Evolutionary conservation across 345 rosid genomes (phyloP).

Genomic region (Acer campestre): DNA sequence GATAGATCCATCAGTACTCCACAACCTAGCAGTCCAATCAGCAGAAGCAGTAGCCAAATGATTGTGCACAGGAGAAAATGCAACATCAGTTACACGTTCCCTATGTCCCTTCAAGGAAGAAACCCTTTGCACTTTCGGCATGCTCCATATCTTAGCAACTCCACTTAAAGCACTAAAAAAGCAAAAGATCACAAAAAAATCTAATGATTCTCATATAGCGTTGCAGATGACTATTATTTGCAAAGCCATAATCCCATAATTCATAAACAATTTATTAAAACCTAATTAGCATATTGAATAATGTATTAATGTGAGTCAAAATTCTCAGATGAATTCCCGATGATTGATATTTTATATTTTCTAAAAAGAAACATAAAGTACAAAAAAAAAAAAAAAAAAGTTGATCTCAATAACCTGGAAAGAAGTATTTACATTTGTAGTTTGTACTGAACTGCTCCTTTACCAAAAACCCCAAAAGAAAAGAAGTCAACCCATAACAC

Average conservation of each 20-base stretch:
- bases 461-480: background rate
- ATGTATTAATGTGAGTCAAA: background rate
- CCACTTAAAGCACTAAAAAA: slow-evolving; percentile 74
- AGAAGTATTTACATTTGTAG: background rate
- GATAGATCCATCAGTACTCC: slow-evolving; percentile 83
- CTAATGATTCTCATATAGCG: slow-evolving; percentile 15
- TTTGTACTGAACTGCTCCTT: background rate
- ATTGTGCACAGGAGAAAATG: slow-evolving; percentile 74
- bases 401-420: background rate
- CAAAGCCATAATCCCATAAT: slow-evolving; percentile 1
- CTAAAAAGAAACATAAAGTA: background rate
- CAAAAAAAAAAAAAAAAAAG: background rate
- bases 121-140: slow-evolving; percentile 66
- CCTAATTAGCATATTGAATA: background rate
- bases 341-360: background rate
- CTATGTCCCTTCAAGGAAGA: slow-evolving; percentile 80
- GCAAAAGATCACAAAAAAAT: slow-evolving; percentile 21
- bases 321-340: background rate
- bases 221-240: background rate
- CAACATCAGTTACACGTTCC: slow-evolving; percentile 91
- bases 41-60: slow-evolving; percentile 92
- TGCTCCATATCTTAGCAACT: slow-evolving; percentile 84
- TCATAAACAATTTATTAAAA: background rate
- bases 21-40: slow-evolving; percentile 91
- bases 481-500: background rate